Evolutionary conservation across 371 early-diverging fungal genomes (phyloP), one percentile per base, ranked within the genome.

Genomic region (Furculomyces boomerangus): DNA sequence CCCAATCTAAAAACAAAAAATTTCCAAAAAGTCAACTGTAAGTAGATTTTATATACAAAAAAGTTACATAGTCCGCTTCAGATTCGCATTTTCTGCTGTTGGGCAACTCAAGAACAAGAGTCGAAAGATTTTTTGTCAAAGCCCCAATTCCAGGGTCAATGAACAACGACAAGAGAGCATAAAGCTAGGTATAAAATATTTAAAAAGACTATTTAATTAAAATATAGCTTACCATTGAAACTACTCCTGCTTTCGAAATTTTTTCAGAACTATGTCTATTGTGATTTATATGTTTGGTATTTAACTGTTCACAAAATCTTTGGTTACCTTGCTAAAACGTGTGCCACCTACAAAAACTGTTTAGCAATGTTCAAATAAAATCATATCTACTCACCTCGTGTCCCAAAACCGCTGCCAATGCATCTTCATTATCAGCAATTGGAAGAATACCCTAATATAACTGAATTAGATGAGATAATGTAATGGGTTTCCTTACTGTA

Each of bases 321-420:
- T 8, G 24, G 35, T 35, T 51, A 51, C 52, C 52, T 28, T 8
- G 52, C 52, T 2, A 51, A 20, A n/a, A 55, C 55, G 40, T 59
- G 57, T 1, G 55, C 54, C 30, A 66, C 29, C 29, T 56, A 67
- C 22, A 37, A 22, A 40, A 20, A 55, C 5, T 3, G 20, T 25
- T 32, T 2, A 60, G 2, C 18, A 22, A 30, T 55, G 22, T 27
- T 3, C 18, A 3, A 54, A 35, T 58, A 24, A 1, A 32, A 48
- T 61, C 37, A 49, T 30, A 49, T 49, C 3, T 49, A 13, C 24
- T 30, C 2, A 81, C 74, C 64, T 93, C 93, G 58, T 92, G 93
- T 0, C 86, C 87, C 14, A 92, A 61, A 3, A 95, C 90, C 0
- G 91, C 87, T 2, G 96, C 96, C 68, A 93, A 64, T n/a, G 90